Base-by-base conservation (phyloP, 257 asterid species). In the Penstemon newberryi region DNA sequence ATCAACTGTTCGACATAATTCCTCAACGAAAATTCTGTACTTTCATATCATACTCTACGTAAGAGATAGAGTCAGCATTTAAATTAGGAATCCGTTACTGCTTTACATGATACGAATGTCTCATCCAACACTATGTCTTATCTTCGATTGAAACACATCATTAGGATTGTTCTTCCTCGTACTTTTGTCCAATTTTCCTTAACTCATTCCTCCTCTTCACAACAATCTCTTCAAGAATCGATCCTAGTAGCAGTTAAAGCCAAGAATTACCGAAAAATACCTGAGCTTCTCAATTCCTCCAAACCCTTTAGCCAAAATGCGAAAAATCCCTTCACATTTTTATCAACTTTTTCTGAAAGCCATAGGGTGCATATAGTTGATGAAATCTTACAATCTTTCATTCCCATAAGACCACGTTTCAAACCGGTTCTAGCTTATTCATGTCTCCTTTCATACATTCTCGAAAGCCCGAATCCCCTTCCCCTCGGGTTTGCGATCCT, bases 271-370 rank as follows among this genome's bases (percentile, higher is more conserved):
- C 70, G 61, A 13, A 60, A 79, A 69, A 82, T 93, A 70, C 96
- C 95, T 25, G 82, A 79, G 19, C 72, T 90, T 25, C 84, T 90
- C 55, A 63, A 73, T 13, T 46, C 81, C 58, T 75, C 85, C 9
- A 59, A 56, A 44, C 60, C 10, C 6, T 63, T 77, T 49, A 41
- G 49, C 53, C 67, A 67, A 56, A 83, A 70, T 55, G 74, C 78
- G n/a, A 15, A 15, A 15, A 88, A 93, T 69, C 96, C 96, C 7
- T 93, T 90, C 65, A 51, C 79, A 0, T 88, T 87, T 62, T 87
- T 87, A 70, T 79, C 91, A 56, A 45, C 70, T 43, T 75, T 84
- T 43, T 60, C 92, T 6, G 68, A 70, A 47, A 75, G 68, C 75
- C 73, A 54, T 6, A 70, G 81, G 73, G 53, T 75, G 64, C 61